phyloP scores from a whole-genome alignment of 192 early-diverging fungal species.

The Mortierella alpina region DNA sequence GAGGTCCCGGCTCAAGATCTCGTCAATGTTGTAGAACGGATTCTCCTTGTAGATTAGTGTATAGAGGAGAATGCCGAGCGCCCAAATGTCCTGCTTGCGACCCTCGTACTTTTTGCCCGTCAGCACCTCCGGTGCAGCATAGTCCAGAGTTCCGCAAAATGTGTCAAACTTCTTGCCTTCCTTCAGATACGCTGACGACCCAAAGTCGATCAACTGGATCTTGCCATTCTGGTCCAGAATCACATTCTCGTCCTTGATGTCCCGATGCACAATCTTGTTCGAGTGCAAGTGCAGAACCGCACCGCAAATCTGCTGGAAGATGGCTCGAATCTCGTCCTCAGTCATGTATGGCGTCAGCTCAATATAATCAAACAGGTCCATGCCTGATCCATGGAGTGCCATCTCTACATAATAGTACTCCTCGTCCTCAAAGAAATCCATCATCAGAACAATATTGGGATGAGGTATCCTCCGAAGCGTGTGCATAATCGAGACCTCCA shows the following conservation, averaged over 20 bases:
- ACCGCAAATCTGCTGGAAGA: slow-evolving; percentile 68
- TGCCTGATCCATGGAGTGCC: slow-evolving; percentile 64
- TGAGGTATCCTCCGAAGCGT: slow-evolving; percentile 66
- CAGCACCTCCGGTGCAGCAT: slow-evolving; percentile 79
- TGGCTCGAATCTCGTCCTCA: slow-evolving; percentile 62
- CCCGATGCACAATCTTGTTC: slow-evolving; percentile 79
- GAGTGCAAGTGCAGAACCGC: slow-evolving; percentile 72
- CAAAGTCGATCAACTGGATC: slow-evolving; percentile 89
- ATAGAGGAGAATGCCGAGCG: slow-evolving; percentile 80
- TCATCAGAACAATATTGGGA: slow-evolving; percentile 64
- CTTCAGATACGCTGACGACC: slow-evolving; percentile 72
- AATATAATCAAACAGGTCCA: slow-evolving; percentile 79
- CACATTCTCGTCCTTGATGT: slow-evolving; percentile 95
- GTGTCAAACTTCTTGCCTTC: slow-evolving; percentile 67
- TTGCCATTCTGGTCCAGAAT: slow-evolving; percentile 68
- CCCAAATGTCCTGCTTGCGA: slow-evolving; percentile 88
- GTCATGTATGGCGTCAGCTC: slow-evolving; percentile 68
- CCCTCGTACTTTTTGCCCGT: slow-evolving; percentile 75
- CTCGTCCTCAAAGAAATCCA: slow-evolving; percentile 82
- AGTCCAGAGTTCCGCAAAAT: slow-evolving; percentile 82
- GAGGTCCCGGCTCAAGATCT: slow-evolving; percentile 68
- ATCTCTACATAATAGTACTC: slow-evolving; percentile 79
- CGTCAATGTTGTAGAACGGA: slow-evolving; percentile 76
- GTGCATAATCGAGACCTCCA: slow-evolving; percentile 81
- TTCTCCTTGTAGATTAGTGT: slow-evolving; percentile 79